phyloP scores from a whole-genome alignment of 2,329 filamentous ascomycete species.

The Fusarium annulatum region DNA sequence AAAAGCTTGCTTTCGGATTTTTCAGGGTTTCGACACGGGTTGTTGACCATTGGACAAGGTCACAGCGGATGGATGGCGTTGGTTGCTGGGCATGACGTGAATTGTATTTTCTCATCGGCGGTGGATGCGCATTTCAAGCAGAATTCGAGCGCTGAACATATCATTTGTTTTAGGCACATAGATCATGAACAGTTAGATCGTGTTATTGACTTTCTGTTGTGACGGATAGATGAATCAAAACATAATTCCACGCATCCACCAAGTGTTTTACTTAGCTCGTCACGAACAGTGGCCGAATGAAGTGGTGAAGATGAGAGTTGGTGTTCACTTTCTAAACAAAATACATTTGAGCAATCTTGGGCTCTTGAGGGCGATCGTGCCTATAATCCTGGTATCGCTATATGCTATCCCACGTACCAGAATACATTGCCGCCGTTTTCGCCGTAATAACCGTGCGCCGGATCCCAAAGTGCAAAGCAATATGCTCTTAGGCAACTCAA shows the following conservation, averaged over 20 bases:
- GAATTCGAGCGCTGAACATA: slow-evolving; percentile 24
- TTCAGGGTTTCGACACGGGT: neutral
- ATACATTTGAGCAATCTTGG: slow-evolving; percentile 25
- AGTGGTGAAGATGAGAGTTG: slow-evolving; percentile 11
- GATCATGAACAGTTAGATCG: slow-evolving; percentile 13
- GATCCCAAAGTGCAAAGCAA: slow-evolving; percentile 3
- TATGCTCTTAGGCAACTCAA: neutral
- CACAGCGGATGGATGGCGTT: slow-evolving; percentile 32
- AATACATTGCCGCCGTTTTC: slow-evolving; percentile 14
- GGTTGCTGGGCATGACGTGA: slow-evolving; percentile 22
- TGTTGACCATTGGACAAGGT: slow-evolving; percentile 1
- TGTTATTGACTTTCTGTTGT: slow-evolving; percentile 5
- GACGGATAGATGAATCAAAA: slow-evolving; percentile 15
- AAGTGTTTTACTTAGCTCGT: neutral
- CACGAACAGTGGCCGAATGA: neutral
- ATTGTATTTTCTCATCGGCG: slow-evolving; percentile 15
- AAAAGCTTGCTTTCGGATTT: slow-evolving; percentile 28
- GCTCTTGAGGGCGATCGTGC: slow-evolving; percentile 3
- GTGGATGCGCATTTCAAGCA: slow-evolving; percentile 19
- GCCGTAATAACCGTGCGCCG: slow-evolving; percentile 11
- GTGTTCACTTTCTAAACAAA: slow-evolving; percentile 7
- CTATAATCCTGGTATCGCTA: neutral
- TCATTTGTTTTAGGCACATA: slow-evolving; percentile 24
- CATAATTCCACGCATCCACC: no score
- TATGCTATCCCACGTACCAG: slow-evolving; percentile 3